Evolutionary conservation across 768 basidiomycete species (phyloP).

Genomic region (Phanerodontia chrysosporium): DNA sequence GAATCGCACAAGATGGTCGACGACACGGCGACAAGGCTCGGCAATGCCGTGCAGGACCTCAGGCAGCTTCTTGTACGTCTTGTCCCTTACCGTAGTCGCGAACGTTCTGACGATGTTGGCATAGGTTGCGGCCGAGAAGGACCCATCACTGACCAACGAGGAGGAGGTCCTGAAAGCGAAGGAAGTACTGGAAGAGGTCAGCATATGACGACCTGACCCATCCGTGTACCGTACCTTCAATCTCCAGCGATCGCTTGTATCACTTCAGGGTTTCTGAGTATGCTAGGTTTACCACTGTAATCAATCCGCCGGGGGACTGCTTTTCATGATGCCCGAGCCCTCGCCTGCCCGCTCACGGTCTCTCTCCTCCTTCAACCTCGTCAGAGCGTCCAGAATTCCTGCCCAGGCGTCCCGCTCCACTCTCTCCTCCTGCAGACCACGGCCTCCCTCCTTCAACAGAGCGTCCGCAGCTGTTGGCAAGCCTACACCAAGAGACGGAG

Average conservation of each 20-base stretch:
- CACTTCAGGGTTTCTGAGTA: neutral
- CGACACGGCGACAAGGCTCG: constrained; percentile 61
- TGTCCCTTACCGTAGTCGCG: constrained; percentile 2
- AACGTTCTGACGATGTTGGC: neutral
- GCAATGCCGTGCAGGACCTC: constrained; percentile 58
- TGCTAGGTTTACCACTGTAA: neutral
- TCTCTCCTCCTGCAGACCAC: constrained; percentile 75
- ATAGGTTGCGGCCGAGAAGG: constrained; percentile 43
- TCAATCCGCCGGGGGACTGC: neutral
- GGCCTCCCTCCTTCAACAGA: constrained; percentile 29
- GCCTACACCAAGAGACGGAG: constrained; percentile 75
- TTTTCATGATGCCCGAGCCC: too few species aligned
- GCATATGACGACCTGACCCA: constrained; percentile 34
- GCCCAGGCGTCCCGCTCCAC: constrained; percentile 76
- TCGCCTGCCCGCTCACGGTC: constrained; percentile 19
- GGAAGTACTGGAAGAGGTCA: constrained; percentile 49
- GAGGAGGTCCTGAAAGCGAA: constrained; percentile 44
- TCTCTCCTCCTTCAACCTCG: constrained; percentile 50
- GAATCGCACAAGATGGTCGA: constrained; percentile 81
- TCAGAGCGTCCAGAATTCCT: constrained; percentile 65
- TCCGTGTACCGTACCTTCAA: constrained; percentile 3
- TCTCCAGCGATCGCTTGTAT: neutral
- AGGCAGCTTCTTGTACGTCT: constrained; percentile 62
- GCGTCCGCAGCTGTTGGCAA: constrained; percentile 40
- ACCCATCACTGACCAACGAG: constrained; percentile 32